phyloP scores from a whole-genome alignment of 1,139 yeast species.

The Hemisphaericaspora xylofermentans region DNA sequence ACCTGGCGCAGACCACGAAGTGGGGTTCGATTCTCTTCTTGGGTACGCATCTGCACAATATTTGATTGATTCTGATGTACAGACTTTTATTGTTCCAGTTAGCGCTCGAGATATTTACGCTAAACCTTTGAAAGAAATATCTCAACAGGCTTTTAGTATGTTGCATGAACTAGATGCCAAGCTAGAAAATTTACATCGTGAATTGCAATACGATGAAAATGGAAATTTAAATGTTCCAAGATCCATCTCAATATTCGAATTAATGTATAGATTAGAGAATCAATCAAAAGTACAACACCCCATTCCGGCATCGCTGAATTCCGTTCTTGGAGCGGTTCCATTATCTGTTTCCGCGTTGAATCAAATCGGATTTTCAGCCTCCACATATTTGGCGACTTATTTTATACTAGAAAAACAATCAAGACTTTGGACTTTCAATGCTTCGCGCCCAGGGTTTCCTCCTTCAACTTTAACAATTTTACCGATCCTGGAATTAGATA shows the following conservation, averaged over 20 bases:
- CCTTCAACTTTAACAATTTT: constrained; percentile 49
- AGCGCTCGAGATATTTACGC: constrained; percentile 35
- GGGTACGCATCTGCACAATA: constrained; percentile 37
- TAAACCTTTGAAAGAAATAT: constrained; percentile 26
- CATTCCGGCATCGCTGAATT: constrained; percentile 8
- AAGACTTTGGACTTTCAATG: constrained; percentile 43
- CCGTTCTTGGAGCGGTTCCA: background rate
- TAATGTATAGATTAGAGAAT: constrained; percentile 35
- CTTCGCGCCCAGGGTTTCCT: constrained; percentile 29
- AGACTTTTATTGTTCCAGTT: constrained; percentile 39
- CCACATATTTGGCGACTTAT: constrained; percentile 44
- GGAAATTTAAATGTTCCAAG: constrained; percentile 41
- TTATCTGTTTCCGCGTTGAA: constrained; percentile 4
- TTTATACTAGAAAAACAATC: constrained; percentile 48
- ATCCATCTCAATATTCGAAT: constrained; percentile 49
- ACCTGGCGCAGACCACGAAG: constrained; percentile 5
- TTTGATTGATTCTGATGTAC: constrained; percentile 35
- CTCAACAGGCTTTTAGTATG: constrained; percentile 33
- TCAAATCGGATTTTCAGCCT: constrained; percentile 18
- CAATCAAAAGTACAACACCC: constrained; percentile 12
- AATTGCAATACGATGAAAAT: constrained; percentile 49
- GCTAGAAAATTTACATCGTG: constrained; percentile 54
- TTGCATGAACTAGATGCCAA: constrained; percentile 35
- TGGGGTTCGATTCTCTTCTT: constrained; percentile 28
- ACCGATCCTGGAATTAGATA: constrained; percentile 39